Conservation (phyloP, 805 yeast species). For the Danielia oregonensis region DNA sequence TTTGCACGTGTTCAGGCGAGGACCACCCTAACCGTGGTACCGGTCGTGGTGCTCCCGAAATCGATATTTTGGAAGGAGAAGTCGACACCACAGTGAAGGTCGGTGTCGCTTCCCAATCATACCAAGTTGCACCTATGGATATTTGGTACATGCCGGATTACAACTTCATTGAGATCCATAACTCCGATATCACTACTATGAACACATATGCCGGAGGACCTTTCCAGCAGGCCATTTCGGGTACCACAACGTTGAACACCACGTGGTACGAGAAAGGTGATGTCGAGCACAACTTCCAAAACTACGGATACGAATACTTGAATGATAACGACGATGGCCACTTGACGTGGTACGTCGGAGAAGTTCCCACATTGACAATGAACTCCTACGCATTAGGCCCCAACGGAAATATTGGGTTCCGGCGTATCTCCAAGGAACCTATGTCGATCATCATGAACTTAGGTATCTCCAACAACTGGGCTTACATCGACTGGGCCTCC, state of each 20-base stretch:
- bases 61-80: slow-evolving; percentile 23
- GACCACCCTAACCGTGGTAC: slow-evolving; percentile 36
- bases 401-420: slow-evolving; percentile 84
- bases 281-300: slow-evolving; percentile 24
- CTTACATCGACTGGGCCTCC: slow-evolving; percentile 86
- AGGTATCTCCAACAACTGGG: slow-evolving; percentile 92
- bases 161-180: slow-evolving; percentile 26
- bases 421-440: slow-evolving; percentile 84
- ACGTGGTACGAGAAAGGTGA: slow-evolving; percentile 31
- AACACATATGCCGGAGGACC: slow-evolving; percentile 38
- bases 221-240: slow-evolving; percentile 38
- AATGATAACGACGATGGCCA: slow-evolving; percentile 28
- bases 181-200: slow-evolving; percentile 29
- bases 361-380: slow-evolving; percentile 64
- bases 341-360: slow-evolving; percentile 32
- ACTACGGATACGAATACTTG: slow-evolving; percentile 33
- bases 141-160: slow-evolving; percentile 42
- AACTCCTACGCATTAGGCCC: slow-evolving; percentile 77
- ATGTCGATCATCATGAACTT: slow-evolving; percentile 85
- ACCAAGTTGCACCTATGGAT: slow-evolving; percentile 43
- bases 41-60: slow-evolving; percentile 38
- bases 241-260: slow-evolving; percentile 30
- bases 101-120: slow-evolving; percentile 33
- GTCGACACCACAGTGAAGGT: slow-evolving; percentile 12
- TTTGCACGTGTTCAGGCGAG: slow-evolving; percentile 32